These are phyloP conservation scores for Angophora floribunda DNA, from an alignment of 345 rosid species.

Conservation along the genomic window DNA sequence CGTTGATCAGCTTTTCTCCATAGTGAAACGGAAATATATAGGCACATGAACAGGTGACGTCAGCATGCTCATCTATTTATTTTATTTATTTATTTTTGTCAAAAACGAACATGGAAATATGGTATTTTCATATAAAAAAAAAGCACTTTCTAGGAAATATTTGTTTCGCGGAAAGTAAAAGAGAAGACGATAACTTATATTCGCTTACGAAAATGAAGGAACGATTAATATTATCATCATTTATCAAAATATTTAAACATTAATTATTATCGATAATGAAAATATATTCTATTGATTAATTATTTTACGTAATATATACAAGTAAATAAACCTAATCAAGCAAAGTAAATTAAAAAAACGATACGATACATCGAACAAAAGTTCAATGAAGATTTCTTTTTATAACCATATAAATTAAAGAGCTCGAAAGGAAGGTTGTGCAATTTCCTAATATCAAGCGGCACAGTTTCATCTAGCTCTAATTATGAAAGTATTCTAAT, in stretches of 20 bases:
- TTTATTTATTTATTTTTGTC: neutral
- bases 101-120: neutral
- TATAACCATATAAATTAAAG: neutral
- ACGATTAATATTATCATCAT: fast-evolving
- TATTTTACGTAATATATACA: neutral
- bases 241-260: too few relatives aligned
- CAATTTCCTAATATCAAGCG: neutral
- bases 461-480: neutral
- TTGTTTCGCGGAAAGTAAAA: too few relatives aligned
- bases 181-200: fast-evolving
- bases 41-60: neutral
- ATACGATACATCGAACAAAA: neutral
- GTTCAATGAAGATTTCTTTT: neutral
- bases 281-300: neutral
- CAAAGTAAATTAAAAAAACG: neutral
- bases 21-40: neutral
- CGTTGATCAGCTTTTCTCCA: neutral
- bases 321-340: neutral
- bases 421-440: neutral
- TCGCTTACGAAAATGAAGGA: fast-evolving
- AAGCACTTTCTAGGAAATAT: too few relatives aligned
- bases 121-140: neutral
- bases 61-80: neutral
- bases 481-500: neutral
- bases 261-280: neutral